Conservation (phyloP, 345 rosid species). For the Citrus glauca region DNA sequence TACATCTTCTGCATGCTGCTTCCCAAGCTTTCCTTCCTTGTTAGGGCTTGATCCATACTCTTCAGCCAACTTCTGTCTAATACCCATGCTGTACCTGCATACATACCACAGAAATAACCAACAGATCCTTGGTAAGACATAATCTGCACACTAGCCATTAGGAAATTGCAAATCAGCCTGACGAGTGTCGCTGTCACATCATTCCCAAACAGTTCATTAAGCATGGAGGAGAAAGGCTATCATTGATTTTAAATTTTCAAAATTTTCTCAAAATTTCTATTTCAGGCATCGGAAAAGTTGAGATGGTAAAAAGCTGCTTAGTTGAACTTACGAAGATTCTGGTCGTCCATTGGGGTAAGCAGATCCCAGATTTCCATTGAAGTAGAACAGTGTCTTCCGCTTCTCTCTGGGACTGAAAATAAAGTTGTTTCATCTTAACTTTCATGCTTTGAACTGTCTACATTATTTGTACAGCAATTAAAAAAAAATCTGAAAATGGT, state of each 20-base stretch:
- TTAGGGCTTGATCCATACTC: constrained; percentile 95
- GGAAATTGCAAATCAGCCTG: constrained; percentile 5
- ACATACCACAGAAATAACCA: constrained; percentile 5
- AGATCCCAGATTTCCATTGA: constrained; percentile 97
- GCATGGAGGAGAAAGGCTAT: neutral
- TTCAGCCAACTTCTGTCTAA: constrained; percentile 81
- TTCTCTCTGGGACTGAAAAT: constrained; percentile 61
- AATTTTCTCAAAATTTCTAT: neutral
- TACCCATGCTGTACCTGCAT: constrained; percentile 95
- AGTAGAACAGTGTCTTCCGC: constrained; percentile 80
- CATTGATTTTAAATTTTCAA: neutral
- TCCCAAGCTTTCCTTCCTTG: constrained; percentile 92
- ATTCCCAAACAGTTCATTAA: neutral
- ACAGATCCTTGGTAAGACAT: neutral
- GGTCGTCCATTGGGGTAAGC: constrained; percentile 82
- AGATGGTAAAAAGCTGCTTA: neutral
- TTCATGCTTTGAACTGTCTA: neutral
- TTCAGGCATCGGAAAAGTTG: neutral
- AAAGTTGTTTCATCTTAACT: constrained; percentile 6
- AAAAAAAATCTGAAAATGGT: neutral
- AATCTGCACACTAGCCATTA: neutral
- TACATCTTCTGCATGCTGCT: constrained; percentile 74
- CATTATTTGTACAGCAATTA: neutral
- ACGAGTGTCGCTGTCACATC: neutral
- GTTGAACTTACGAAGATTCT: constrained; percentile 72